Evolutionary conservation across 345 rosid genomes (phyloP).

Genomic region (Eucalyptus lansdowneana): DNA sequence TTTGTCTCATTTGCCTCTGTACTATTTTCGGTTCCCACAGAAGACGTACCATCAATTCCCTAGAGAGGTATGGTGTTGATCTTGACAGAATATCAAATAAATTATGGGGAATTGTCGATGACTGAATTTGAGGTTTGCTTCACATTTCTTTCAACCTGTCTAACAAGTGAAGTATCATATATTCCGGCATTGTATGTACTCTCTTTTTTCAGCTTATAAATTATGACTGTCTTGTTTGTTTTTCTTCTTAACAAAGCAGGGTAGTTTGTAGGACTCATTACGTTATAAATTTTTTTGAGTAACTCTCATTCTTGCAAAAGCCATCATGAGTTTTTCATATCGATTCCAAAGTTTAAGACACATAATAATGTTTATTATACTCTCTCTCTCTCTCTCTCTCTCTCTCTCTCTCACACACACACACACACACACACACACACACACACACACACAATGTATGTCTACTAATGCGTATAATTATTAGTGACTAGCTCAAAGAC

Average conservation of each 20-base stretch:
- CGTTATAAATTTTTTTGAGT: accelerated
- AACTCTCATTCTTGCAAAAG: background rate
- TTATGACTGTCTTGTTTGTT: background rate
- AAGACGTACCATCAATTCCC: background rate
- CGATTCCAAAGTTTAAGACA: background rate
- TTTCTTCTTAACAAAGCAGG: background rate
- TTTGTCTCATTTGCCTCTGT: too few relatives aligned
- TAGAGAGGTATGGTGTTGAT: background rate
- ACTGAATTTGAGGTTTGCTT: background rate
- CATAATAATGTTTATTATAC: background rate
- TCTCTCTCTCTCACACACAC: too few relatives aligned
- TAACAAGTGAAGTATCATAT: background rate
- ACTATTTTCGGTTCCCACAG: too few relatives aligned
- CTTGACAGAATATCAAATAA: background rate
- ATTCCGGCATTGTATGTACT: background rate
- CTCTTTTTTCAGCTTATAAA: background rate
- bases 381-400: background rate
- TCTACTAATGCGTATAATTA: too few relatives aligned
- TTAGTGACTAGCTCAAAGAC: too few relatives aligned
- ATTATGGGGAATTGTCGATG: background rate
- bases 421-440: too few relatives aligned
- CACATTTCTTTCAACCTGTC: background rate
- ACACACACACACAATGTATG: too few relatives aligned
- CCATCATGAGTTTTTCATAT: background rate
- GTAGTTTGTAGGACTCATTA: background rate